phyloP scores from a whole-genome alignment of 2,329 filamentous ascomycete genomes.

The Amesomyces nigricolor region DNA sequence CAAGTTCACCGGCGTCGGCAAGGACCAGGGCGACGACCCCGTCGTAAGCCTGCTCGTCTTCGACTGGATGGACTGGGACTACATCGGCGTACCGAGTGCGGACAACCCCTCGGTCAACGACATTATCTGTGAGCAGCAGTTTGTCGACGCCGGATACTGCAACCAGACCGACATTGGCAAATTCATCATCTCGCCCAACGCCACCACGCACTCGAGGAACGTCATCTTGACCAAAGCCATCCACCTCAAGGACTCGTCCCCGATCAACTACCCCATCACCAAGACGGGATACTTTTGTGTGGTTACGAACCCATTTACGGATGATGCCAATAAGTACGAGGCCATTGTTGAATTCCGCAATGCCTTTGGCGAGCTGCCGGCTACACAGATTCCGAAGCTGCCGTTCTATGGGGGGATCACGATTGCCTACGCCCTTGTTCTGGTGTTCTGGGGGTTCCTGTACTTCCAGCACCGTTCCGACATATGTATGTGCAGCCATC shows the following conservation, averaged over 20 bases:
- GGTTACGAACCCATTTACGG: conserved; percentile 64
- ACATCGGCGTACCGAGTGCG: conserved; percentile 64
- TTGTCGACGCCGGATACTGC: conserved; percentile 65
- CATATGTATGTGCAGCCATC: conserved; percentile 55
- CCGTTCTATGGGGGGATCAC: conserved; percentile 95
- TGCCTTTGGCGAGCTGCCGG: conserved; percentile 90
- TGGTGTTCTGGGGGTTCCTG: conserved; percentile 84
- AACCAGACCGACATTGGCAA: conserved; percentile 71
- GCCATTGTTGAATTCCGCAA: conserved; percentile 90
- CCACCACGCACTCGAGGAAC: conserved; percentile 63
- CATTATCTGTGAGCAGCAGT: conserved; percentile 67
- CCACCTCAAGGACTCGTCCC: conserved; percentile 67
- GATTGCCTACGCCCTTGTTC: conserved; percentile 85
- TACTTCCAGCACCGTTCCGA: conserved; percentile 93
- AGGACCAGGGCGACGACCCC: conserved; percentile 60
- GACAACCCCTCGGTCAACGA: conserved; percentile 43
- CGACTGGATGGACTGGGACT: conserved; percentile 80
- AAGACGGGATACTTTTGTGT: conserved; percentile 97
- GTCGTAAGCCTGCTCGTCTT: conserved; percentile 83
- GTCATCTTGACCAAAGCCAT: conserved; percentile 75
- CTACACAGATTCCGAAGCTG: conserved; percentile 91
- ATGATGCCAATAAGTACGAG: conserved; percentile 56
- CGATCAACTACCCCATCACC: conserved; percentile 76
- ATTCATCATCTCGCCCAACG: conserved; percentile 76
- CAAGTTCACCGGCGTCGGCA: conserved; percentile 55